These are phyloP conservation scores for Roridomyces roridus DNA, from an alignment of 768 basidiomycete species.

Conservation along the genomic window DNA sequence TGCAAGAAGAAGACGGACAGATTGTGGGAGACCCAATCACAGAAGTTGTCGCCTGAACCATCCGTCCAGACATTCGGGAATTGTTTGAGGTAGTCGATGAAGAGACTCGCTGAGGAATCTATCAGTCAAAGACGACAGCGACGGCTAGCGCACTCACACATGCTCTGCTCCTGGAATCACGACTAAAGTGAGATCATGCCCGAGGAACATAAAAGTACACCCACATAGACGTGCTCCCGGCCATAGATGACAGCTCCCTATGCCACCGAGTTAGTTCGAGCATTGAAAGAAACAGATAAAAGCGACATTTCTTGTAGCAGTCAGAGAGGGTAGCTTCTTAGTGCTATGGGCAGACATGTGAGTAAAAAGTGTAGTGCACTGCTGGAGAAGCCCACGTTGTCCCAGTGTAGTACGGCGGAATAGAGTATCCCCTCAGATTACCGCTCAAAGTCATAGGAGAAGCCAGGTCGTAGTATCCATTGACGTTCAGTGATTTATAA, in stretches of 20 bases:
- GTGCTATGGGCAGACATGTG: not conserved
- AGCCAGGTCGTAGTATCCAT: conserved; percentile 4
- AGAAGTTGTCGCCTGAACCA: not conserved
- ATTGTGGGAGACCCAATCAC: not conserved
- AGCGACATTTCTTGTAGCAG: not conserved
- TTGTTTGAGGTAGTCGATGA: conserved; percentile 5
- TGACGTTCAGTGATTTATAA: not conserved
- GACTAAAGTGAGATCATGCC: not conserved
- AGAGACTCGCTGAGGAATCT: not conserved
- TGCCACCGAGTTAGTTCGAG: not conserved
- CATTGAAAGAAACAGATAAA: not conserved
- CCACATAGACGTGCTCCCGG: conserved; percentile 6
- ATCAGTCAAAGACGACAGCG: not conserved
- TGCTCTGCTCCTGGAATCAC: not conserved
- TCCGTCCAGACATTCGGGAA: conserved; percentile 1
- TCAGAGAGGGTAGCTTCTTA: not conserved
- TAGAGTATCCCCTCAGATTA: not conserved
- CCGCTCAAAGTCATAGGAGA: not conserved
- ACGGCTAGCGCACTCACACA: not conserved
- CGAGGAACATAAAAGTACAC: too few species aligned
- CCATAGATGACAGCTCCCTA: not conserved
- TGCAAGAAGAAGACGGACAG: not conserved
- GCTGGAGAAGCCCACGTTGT: not conserved
- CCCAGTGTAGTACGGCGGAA: conserved; percentile 2
- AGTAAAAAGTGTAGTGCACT: too few species aligned